Conservation (phyloP, 2,329 filamentous ascomycete species). For the Phialophora chinensis region DNA sequence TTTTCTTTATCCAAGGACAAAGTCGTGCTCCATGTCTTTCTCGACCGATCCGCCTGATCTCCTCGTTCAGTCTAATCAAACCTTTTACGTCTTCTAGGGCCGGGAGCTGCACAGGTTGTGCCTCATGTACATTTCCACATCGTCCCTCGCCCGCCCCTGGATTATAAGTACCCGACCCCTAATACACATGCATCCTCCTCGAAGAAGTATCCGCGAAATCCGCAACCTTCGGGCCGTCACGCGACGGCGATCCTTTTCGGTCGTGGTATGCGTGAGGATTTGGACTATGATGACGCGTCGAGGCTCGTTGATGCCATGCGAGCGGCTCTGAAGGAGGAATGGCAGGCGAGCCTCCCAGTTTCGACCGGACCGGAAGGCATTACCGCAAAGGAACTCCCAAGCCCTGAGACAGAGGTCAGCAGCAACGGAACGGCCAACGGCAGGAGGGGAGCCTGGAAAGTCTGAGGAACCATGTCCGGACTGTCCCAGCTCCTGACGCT, state of each 20-base stretch:
- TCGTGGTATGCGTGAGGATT: constrained; percentile 53
- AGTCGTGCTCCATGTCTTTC: background rate
- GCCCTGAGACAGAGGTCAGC: background rate
- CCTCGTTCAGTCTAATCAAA: background rate
- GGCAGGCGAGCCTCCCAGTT: constrained; percentile 43
- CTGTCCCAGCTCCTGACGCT: background rate
- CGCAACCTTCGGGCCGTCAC: constrained; percentile 26
- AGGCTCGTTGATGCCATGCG: constrained; percentile 47
- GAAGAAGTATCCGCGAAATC: constrained; percentile 31
- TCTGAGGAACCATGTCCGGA: background rate
- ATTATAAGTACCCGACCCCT: constrained; percentile 35
- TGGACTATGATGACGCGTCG: constrained; percentile 55
- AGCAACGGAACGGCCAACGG: background rate
- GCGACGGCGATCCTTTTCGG: constrained; percentile 54
- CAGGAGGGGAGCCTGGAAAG: constrained; percentile 7
- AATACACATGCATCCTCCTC: constrained; percentile 38
- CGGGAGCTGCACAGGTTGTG: constrained; percentile 87
- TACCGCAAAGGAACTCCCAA: background rate
- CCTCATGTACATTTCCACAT: constrained; percentile 94
- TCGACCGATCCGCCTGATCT: background rate
- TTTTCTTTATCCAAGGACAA: background rate
- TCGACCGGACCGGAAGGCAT: background rate
- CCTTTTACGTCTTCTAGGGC: constrained; percentile 49
- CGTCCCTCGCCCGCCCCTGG: constrained; percentile 73
- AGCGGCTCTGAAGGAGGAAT: constrained; percentile 44